phyloP scores from a whole-genome alignment of 371 early-diverging fungal species.

The Rhizopus stolonifer region DNA sequence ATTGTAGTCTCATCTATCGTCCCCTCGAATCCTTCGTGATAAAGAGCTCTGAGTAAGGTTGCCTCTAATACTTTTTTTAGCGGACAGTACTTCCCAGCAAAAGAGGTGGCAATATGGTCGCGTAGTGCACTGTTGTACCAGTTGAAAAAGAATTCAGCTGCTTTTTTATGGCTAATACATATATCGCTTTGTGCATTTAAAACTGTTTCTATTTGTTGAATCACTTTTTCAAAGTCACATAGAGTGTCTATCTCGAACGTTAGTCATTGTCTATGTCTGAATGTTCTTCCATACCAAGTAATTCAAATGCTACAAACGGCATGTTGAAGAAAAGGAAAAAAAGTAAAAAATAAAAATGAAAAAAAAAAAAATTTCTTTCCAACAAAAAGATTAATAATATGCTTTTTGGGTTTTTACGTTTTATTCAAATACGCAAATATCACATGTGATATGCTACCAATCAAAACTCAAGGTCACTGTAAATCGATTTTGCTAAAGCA shows the following conservation, averaged over 20 bases:
- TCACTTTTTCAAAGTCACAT: slow-evolving; percentile 27
- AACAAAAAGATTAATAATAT: not conserved
- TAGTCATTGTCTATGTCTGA: not conserved
- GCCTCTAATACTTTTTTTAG: slow-evolving; percentile 20
- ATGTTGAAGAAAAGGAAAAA: slow-evolving; percentile 11
- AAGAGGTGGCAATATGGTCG: slow-evolving; percentile 39
- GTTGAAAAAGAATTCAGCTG: slow-evolving; percentile 18
- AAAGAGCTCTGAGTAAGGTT: slow-evolving; percentile 22
- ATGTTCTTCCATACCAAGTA: slow-evolving; percentile 24
- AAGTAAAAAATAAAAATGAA: not conserved
- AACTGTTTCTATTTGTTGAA: slow-evolving; percentile 15
- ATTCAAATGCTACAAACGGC: slow-evolving; percentile 46
- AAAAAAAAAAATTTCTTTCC: not conserved
- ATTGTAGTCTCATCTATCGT: slow-evolving; percentile 13
- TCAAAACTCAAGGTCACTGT: not conserved
- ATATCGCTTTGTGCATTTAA: not conserved
- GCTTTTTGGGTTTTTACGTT: not conserved
- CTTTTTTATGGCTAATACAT: not conserved
- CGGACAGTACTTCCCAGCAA: slow-evolving; percentile 32
- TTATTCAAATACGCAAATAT: not conserved
- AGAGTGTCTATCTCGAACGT: slow-evolving; percentile 27
- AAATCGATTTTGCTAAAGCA: slow-evolving; percentile 10
- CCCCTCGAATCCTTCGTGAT: slow-evolving; percentile 6
- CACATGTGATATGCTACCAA: slow-evolving; percentile 4
- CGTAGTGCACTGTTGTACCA: slow-evolving; percentile 31